Evolutionary conservation across 148 eudicot species (phyloP).

Genomic region (Tetragonia tetragonoides): DNA sequence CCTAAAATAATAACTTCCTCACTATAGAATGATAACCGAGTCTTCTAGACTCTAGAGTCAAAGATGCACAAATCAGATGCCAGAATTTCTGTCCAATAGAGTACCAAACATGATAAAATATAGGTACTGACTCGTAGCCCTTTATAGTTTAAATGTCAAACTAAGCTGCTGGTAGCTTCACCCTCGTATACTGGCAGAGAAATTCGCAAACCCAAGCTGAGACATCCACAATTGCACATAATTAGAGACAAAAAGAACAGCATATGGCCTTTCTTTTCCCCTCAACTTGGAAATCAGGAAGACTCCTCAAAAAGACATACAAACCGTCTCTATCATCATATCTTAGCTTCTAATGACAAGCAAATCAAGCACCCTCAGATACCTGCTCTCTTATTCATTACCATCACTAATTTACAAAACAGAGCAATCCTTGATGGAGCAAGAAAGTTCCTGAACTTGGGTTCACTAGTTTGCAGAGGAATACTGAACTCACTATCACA

Average conservation of each 20-base stretch:
- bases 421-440: background rate
- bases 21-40: background rate
- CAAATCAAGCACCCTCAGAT: background rate
- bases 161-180: background rate
- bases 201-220: background rate
- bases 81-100: background rate
- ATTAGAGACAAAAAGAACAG: background rate
- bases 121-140: background rate
- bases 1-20: background rate
- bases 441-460: background rate
- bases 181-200: background rate
- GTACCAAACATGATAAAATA: background rate
- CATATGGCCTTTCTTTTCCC: too few species aligned
- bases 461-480: background rate
- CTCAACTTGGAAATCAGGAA: too few species aligned
- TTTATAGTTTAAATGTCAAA: background rate
- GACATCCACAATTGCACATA: background rate
- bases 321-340: background rate
- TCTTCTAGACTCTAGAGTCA: conserved; percentile 1
- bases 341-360: background rate
- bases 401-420: background rate
- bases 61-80: background rate
- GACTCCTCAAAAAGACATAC: background rate
- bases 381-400: background rate
- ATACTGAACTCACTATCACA: background rate